phyloP scores from a whole-genome alignment of 2,329 filamentous ascomycete genomes.

The Cryoendolithus antarcticus region DNA sequence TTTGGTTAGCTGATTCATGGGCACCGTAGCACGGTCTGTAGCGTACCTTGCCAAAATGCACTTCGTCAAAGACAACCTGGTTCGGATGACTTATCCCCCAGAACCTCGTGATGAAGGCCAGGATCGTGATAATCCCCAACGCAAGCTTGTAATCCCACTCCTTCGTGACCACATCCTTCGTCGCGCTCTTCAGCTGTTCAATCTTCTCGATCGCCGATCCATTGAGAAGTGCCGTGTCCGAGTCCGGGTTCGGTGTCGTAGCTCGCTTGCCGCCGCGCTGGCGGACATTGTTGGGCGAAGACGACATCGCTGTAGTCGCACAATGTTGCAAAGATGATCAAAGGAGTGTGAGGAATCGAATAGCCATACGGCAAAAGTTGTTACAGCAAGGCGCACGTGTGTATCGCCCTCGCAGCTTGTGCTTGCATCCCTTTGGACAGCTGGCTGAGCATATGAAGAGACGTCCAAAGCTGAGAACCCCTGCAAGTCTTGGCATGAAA shows the following conservation, averaged over 20 bases:
- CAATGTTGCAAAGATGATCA: too few species aligned
- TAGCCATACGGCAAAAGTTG: too few species aligned
- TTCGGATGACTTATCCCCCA: slow-evolving; percentile 92
- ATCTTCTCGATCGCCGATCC: slow-evolving; percentile 28
- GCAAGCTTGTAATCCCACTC: slow-evolving; percentile 79
- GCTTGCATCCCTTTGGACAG: too few species aligned
- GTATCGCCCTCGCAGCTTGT: too few species aligned
- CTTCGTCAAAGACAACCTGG: slow-evolving; percentile 97
- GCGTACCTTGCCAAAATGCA: slow-evolving; percentile 95
- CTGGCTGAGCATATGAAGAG: too few species aligned
- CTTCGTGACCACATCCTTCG: slow-evolving; percentile 17
- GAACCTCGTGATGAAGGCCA: slow-evolving; percentile 87
- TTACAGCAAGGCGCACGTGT: too few species aligned
- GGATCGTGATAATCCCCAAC: slow-evolving; percentile 60
- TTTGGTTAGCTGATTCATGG: neutral
- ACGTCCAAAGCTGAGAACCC: too few species aligned
- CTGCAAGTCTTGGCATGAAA: too few species aligned
- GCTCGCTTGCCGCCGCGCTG: slow-evolving; percentile 14
- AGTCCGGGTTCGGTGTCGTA: slow-evolving; percentile 11
- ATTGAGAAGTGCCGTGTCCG: slow-evolving; percentile 7
- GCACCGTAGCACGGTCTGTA: slow-evolving; percentile 4
- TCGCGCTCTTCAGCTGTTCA: slow-evolving; percentile 23
- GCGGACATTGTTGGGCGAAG: slow-evolving; percentile 6
- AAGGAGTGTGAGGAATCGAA: too few species aligned
- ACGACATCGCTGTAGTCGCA: slow-evolving; percentile 1